Base-by-base conservation (phyloP, 2,329 filamentous ascomycete species). In the Catunica adiposa region DNA sequence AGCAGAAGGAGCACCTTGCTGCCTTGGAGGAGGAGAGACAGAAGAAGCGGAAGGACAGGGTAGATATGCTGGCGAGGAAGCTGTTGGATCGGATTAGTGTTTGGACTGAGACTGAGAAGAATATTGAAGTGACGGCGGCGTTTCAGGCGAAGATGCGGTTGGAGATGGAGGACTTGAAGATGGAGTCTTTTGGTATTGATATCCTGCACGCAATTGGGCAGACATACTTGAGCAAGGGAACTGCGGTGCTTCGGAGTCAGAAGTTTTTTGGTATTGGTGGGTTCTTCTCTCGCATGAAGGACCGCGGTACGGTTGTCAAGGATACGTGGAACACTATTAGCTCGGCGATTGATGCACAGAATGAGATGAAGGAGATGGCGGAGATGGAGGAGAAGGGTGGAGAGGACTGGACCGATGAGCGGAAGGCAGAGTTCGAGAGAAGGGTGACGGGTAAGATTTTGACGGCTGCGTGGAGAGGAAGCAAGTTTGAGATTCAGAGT, bases 331-430 rank as follows among this genome's bases (percentile, higher is more conserved):
- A 86, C 66, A 98, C 92, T 29, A 96, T 98, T 66, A 89, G 83
- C 60, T 94, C 87, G 53, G 92, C 92, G 40, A 94, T 98, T 61
- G 89, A 96, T 66, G 92, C 92, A 25, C 92, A 98, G 72, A 84
- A 95, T 73, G 95, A 89, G 59, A 95, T 98, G 81, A 90, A 98
- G 73, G 90, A 96, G 69, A 97, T 98, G 92, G 89, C 89, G 55
- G 89, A 90, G 68, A 76, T 90, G 70, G 92, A 98, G 72, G 86
- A 96, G 73, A 83, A 83, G 64, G 92, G 90, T 54, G 92, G 92
- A 52, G 92, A 96, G 56, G 89, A 95, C 59, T 98, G 92, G 92
- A 97, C 92, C 0, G 92, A 98, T 60, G 92, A 97, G 80, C 89
- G 86, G 74, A 89, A 89, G 71, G 83, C 83, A 44, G 92, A 98